A percentile compares a stretch with the other conserved stretches of the same genome.
These are phyloP conservation scores for Phialemonium atrogriseum DNA, from an alignment of 2,329 filamentous ascomycete species.

Conservation along the genomic window DNA sequence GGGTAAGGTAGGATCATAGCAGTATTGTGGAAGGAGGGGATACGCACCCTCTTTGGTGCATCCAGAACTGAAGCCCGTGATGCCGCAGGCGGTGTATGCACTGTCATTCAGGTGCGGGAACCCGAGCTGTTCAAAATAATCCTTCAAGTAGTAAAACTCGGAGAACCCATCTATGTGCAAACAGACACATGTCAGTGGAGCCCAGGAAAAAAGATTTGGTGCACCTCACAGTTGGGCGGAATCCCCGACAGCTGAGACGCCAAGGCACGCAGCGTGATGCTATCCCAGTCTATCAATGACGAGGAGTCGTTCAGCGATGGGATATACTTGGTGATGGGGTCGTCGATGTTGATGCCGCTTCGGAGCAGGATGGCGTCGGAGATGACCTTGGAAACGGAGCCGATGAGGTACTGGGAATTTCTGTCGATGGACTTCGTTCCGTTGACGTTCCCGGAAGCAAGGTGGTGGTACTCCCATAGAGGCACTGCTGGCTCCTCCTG, in stretches of 20 bases:
- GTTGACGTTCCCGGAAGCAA: constrained; percentile 22
- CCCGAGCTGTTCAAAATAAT: constrained; percentile 24
- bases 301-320: constrained; percentile 17
- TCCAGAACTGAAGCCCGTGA: constrained; percentile 22
- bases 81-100: constrained; percentile 28
- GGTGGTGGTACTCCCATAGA: constrained; percentile 34
- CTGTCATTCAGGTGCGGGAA: constrained; percentile 24
- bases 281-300: constrained; percentile 23
- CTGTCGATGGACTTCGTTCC: constrained; percentile 22
- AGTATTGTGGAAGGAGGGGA: background rate
- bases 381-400: constrained; percentile 30
- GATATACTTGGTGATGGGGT: constrained; percentile 24
- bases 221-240: constrained; percentile 24
- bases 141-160: constrained; percentile 27
- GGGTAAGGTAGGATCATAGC: background rate
- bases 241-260: constrained; percentile 27
- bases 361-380: constrained; percentile 27
- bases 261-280: constrained; percentile 28
- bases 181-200: background rate
- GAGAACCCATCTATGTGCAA: constrained; percentile 21
- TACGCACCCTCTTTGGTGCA: constrained; percentile 24
- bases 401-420: constrained; percentile 32
- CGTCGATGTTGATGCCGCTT: constrained; percentile 23
- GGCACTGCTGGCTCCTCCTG: constrained; percentile 17
- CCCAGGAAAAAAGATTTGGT: too few species aligned